Base-by-base conservation (phyloP, 768 basidiomycete species). In the Pleurotus djamor region DNA sequence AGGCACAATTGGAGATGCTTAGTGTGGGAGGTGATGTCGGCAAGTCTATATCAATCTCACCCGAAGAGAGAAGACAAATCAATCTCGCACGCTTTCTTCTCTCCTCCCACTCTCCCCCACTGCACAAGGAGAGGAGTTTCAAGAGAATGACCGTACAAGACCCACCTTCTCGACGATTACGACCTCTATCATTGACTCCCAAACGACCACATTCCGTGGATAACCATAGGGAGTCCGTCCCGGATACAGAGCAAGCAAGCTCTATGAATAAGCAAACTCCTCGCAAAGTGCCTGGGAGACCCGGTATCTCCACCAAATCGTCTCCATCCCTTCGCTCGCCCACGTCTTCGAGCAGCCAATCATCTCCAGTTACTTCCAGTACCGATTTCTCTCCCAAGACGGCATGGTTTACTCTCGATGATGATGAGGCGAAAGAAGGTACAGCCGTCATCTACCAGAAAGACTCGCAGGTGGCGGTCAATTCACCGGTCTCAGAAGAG, bases 1-100 rank as follows among this genome's bases (percentile, higher is more conserved):
- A 68, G 58, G 70, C 73, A 60, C 74, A 76, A 38, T 64, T 82
- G 36, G 61, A 64, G 44, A 67, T 62, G 45, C 60, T 79, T 56
- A 34, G 38, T n/a, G 37, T 32, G 33, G 37, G 34, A 17, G 37
- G 28, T 44, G 8, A 37, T 13, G 33, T 17, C 28, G 38, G n/a
- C 38, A n/a, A 37, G 2, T 12, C n/a, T 48, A 17, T 48, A 33
- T 12, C 49, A 50, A 33, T 47, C 28, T 28, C 49, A 32, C 36
- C 28, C 10, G 54, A 56, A 3, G 41, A 44, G 41, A 14, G 54
- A 43, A 37, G 54, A 10, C n/a, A 17, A 38, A 34, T 38, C 17
- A 56, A 56, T 14, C 54, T 56, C 13, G 54, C 54, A 2, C 37
- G 54, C 9, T 56, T 56, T 38, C 41, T 56, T 7, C 10, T 38